Evolutionary conservation across 495 filamentous ascomycete genomes (phyloP), one percentile per base, ranked within the genome.

Genomic region (Jackrogersella minutella): DNA sequence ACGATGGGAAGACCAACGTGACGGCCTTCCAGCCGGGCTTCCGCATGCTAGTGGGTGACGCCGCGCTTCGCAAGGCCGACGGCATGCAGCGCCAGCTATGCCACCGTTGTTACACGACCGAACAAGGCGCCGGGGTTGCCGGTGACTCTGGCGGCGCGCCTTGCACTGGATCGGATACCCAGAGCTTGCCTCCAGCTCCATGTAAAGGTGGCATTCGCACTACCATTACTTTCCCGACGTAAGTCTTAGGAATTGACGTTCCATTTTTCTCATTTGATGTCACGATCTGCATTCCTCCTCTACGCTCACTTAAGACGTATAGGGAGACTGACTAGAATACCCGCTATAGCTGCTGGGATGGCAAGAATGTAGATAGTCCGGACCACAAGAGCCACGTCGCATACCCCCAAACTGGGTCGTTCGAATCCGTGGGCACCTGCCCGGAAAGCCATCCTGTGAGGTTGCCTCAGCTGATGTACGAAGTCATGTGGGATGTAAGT

Each of bases 301-400:
- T 41, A 22, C 13, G 1, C 10, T 14, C 33, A 1, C 11, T 24
- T 7, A 33, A 31, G 16, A 3, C 2, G 5, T 19, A 6, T 3
- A 19, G 2, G 14, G 13, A 34, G 6, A 36, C 6, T 51, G 3
- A 36, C 47, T 36, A 13, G 36, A 11, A 2, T 4, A 9, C 36
- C 11, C 6, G 11, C 5, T 17, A 13, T 55, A 55, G 52, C 16
- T 73, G 72, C 79, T 91, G 89, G 89, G 88, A 91, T 61, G 89
- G 89, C 16, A 81, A 88, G 69, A 82, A 88, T 58, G 64, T 81
- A 10, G 87, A 90, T 58, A 82, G 85, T 3, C 33, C 64, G 0
- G 81, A 88, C 68, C 88, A 91, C 76, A 84, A 82, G 63, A 82
- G 79, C 43, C 89, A 92, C 68, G 76, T 79, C 1, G 76, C 77